Conservation (phyloP, 306 rosid genomes). For the Hippophae tibetana region DNA sequence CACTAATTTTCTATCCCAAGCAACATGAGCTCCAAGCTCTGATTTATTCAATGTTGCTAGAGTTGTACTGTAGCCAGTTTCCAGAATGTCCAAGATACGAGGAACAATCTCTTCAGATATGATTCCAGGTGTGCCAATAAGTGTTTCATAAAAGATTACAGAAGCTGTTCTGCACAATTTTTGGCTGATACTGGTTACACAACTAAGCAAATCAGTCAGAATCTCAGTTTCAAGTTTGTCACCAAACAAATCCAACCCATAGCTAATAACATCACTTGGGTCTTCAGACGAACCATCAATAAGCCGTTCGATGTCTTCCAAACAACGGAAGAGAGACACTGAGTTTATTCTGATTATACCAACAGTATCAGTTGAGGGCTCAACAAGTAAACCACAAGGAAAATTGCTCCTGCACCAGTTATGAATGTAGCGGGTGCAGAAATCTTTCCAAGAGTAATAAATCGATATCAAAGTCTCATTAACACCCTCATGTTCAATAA, state of each 20-base stretch:
- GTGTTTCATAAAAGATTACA: constrained; percentile 67
- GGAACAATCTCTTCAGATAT: constrained; percentile 59
- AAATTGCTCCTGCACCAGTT: constrained; percentile 88
- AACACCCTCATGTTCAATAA: constrained; percentile 80
- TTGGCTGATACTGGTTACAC: constrained; percentile 57
- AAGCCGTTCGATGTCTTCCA: constrained; percentile 77
- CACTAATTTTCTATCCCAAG: constrained; percentile 44
- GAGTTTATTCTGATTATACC: constrained; percentile 77
- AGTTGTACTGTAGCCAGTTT: constrained; percentile 63
- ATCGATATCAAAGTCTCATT: constrained; percentile 42
- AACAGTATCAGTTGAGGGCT: constrained; percentile 42
- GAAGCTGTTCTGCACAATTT: constrained; percentile 74
- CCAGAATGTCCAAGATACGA: constrained; percentile 55
- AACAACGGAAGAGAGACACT: constrained; percentile 61
- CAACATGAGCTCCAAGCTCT: constrained; percentile 35
- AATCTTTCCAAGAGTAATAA: constrained; percentile 67
- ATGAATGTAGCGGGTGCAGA: constrained; percentile 54
- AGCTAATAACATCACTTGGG: constrained; percentile 38
- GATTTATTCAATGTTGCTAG: constrained; percentile 27
- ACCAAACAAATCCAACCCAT: constrained; percentile 34
- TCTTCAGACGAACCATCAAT: constrained; percentile 65
- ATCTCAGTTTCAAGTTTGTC: constrained; percentile 47
- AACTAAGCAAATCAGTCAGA: constrained; percentile 57
- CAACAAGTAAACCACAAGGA: constrained; percentile 58
- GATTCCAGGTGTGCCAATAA: constrained; percentile 35